phyloP scores from a whole-genome alignment of 768 basidiomycete genomes.

The Kwoniella botswanensis region DNA sequence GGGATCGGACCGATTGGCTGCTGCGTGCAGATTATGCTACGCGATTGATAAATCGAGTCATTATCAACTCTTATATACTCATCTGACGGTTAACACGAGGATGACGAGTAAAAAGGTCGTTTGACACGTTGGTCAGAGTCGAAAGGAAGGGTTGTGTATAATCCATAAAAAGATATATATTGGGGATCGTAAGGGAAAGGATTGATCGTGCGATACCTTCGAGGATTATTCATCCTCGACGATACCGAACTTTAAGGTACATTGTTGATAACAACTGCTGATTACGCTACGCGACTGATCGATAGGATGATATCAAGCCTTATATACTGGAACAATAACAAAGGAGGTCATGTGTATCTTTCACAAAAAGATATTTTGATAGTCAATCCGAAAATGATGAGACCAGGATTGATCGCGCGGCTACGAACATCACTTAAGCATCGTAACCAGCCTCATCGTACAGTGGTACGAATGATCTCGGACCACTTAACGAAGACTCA shows the following conservation, averaged over 20 bases:
- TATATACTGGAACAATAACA: background rate
- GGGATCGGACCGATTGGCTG: background rate
- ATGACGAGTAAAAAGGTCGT: background rate
- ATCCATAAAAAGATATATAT: background rate
- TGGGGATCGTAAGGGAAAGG: background rate
- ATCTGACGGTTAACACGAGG: background rate
- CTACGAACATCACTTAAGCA: too few species aligned
- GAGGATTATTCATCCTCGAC: background rate
- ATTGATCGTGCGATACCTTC: background rate
- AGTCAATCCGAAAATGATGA: too few species aligned
- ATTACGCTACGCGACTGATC: constrained; percentile 1
- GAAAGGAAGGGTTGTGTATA: background rate
- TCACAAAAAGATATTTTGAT: too few species aligned
- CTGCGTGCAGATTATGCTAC: constrained; percentile 6
- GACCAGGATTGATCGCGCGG: too few species aligned
- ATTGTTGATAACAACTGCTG: background rate
- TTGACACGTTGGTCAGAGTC: too few species aligned
- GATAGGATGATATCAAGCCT: background rate
- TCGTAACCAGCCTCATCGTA: too few species aligned
- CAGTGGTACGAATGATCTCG: too few species aligned
- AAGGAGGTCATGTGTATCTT: too few species aligned
- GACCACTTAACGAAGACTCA: too few species aligned
- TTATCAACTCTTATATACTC: background rate
- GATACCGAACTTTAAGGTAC: background rate
- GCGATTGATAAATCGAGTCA: background rate